Conservation (phyloP, 306 rosid genomes). For the Senna tora region DNA sequence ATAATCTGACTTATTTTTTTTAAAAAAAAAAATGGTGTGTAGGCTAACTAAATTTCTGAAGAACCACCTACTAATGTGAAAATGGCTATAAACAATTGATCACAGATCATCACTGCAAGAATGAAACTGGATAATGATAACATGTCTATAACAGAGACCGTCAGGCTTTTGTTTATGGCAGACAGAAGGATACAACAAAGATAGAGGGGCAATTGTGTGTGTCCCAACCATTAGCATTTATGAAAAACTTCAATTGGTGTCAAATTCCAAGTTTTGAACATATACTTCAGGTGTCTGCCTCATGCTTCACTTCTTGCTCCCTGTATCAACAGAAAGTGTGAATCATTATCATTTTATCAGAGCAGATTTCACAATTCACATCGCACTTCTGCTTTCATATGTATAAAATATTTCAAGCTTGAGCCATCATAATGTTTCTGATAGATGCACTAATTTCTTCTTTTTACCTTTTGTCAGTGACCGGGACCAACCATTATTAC, state of each 20-base stretch:
- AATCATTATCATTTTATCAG: not conserved
- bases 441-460: not conserved
- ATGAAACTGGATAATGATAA: no score
- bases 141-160: not conserved
- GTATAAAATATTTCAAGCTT: not conserved
- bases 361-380: not conserved
- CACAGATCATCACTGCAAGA: no score
- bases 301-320: slow-evolving; percentile 11
- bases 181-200: not conserved
- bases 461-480: slow-evolving; percentile 2
- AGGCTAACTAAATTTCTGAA: no score
- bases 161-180: slow-evolving; percentile 32
- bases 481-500: not conserved
- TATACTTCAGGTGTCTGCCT: slow-evolving; percentile 2
- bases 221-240: slow-evolving; percentile 1
- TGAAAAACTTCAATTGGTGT: not conserved
- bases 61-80: no score
- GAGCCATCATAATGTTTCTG: not conserved
- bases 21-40: no score
- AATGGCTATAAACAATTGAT: no score
- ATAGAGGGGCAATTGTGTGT: slow-evolving; percentile 33
- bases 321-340: slow-evolving; percentile 28
- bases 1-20: no score
- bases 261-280: slow-evolving; percentile 20
- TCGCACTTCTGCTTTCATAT: not conserved